Evolutionary conservation across 768 basidiomycete species (phyloP), one percentile per base, ranked within the genome.

Genomic region (Trametes meyenii): DNA sequence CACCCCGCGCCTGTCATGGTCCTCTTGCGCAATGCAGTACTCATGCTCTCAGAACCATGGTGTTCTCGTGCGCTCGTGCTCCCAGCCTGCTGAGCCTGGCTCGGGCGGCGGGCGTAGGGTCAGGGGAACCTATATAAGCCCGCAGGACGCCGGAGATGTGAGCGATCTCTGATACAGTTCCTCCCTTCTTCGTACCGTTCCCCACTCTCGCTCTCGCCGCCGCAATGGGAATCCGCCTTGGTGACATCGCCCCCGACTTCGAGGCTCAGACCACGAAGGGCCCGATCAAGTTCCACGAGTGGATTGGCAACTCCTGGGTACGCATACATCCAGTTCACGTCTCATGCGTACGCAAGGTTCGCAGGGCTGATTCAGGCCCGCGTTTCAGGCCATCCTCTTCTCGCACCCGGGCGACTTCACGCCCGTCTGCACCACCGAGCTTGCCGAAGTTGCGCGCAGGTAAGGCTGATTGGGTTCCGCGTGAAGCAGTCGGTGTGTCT

Each of bases 371-470:
- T 24, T 7, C n/a, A 36, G 7, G 16, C 17, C 24, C 33, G 35
- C 10, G 6, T 23, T 7, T 40, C 60, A 92, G 92, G 90, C 82
- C 51, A 77, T 94, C 73, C 82, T 98, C 58, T 98, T 98, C 85
- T 96, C 94, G 33, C 95, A 97, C 75, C 94, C 94, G 0, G 95
- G 90, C 45, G 90, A 94, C 72, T 94, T 94, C 72, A 92, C 90
- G n/a, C 90, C 91, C 50, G 89, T 96, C 54, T 95, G 92, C 83
- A 96, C 97, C 50, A 99, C 97, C 56, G 97, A 98, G 79, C 89
- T 98, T 39, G 95, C 93, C 52, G 96, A 97, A 74, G 95, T 97
- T 45, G 90, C 97, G 51, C 88, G 93, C 65, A 90, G 68, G 71
- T 72, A 48, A 48, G 66, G 29, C 52, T 16, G 14, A 5, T 17